Evolutionary conservation across 2,329 filamentous ascomycete species (phyloP), one percentile per base, ranked within the genome.

Genomic region (Fonsecaea multimorphosa): DNA sequence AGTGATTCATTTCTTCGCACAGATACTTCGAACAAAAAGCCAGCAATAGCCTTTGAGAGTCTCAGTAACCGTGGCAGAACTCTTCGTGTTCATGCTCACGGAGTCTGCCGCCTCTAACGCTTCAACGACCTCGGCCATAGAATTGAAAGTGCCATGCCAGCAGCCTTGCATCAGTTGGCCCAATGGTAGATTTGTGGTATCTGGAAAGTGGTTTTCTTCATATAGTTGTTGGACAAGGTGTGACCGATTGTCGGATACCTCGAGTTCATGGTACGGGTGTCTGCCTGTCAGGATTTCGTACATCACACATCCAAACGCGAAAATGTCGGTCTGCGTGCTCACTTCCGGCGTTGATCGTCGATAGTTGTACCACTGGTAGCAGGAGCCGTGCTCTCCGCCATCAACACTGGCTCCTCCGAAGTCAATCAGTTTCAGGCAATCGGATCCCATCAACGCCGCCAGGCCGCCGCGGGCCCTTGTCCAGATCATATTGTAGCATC

Each of bases 81-180:
- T 16, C 36, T 40, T 40, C 12, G 36, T 12, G 2, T 40, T n/a
- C 36, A 16, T 16, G 2, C 12, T 6, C 36, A 40, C 6, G 3
- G 11, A 16, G 36, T 14, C 36, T 40, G 36, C 11, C 29, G 40
- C 24, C 36, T 40, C 36, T 40, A 16, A 38, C 36, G 14, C 36
- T 12, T 40, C 1, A 40, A 64, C 7, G 54, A 64, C 55, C 6
- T 60, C 61, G 31, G 24, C 38, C 61, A 52, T 64, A 49, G 61
- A 64, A 60, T 64, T 53, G 36, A 59, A 59, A 52, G 61, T 64
- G 55, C 61, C 55, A 59, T 64, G 61, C 55, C 61, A 64, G 36
- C 61, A 64, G 55, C 55, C 61, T 59, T 59, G 61, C 56, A 64
- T 64, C 61, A 64, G 29, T 59, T 64, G 54, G 61, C 55, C 56